Conservation (phyloP, 805 yeast genomes). For the Wickerhamomyces mucosus region DNA sequence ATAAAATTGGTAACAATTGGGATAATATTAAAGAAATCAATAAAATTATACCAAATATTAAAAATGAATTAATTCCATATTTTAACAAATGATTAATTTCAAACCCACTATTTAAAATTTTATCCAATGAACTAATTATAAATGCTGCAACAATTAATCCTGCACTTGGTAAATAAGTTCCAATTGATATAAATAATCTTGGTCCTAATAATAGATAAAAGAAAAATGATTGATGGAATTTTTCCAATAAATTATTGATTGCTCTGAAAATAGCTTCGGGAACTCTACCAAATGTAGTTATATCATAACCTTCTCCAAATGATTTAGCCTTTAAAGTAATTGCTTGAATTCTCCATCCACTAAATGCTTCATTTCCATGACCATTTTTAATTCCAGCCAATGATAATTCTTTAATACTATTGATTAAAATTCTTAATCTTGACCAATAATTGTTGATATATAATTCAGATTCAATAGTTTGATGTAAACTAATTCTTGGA, state of each 20-base stretch:
- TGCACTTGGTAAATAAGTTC: slow-evolving; percentile 85
- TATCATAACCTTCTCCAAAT: slow-evolving; percentile 50
- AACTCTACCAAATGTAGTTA: slow-evolving; percentile 86
- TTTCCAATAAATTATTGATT: slow-evolving; percentile 85
- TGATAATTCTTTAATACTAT: slow-evolving; percentile 63
- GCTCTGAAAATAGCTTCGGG: slow-evolving; percentile 83
- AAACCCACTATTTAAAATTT: slow-evolving; percentile 33
- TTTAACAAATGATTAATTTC: slow-evolving; percentile 5
- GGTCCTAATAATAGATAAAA: slow-evolving; percentile 81
- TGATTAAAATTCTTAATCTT: slow-evolving; percentile 47
- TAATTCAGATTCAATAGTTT: slow-evolving; percentile 37
- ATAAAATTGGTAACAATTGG: slow-evolving; percentile 8
- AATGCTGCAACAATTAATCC: slow-evolving; percentile 60
- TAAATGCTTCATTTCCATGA: slow-evolving; percentile 81
- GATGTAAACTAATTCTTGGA: slow-evolving; percentile 58
- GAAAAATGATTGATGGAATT: slow-evolving; percentile 94
- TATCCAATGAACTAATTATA: slow-evolving; percentile 57
- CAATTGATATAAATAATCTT: slow-evolving; percentile 77
- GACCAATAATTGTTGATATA: slow-evolving; percentile 38
- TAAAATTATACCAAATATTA: slow-evolving; percentile 23
- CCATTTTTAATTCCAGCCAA: slow-evolving; percentile 56
- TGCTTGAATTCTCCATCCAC: slow-evolving; percentile 95
- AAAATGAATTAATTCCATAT: slow-evolving; percentile 1
- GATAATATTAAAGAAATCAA: slow-evolving; percentile 11
- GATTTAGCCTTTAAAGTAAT: slow-evolving; percentile 68